Evolutionary conservation across 2,329 filamentous ascomycete genomes (phyloP).

Genomic region (Colletotrichum tanaceti): DNA sequence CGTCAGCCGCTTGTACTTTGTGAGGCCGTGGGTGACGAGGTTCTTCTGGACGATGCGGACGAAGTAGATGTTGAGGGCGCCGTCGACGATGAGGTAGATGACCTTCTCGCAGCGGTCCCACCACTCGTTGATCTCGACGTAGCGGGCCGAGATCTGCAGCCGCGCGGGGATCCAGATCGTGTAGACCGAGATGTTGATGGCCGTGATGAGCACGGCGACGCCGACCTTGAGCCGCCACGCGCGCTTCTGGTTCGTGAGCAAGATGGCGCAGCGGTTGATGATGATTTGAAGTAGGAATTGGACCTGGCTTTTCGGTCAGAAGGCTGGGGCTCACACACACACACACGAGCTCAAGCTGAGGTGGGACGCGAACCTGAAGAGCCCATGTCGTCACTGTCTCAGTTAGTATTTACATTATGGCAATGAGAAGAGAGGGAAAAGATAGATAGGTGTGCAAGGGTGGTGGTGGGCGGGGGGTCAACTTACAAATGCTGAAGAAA

Average conservation of each 20-base stretch:
- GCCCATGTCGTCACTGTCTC: slow-evolving; percentile 51
- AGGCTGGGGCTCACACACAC: no score
- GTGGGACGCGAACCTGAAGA: slow-evolving; percentile 42
- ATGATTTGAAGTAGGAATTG: slow-evolving; percentile 66
- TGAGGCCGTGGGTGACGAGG: slow-evolving; percentile 49
- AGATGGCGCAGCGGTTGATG: slow-evolving; percentile 62
- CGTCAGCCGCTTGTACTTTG: slow-evolving; percentile 58
- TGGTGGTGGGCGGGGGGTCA: no score
- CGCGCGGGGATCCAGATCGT: slow-evolving; percentile 66
- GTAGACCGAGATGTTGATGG: slow-evolving; percentile 64
- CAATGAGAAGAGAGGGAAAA: no score
- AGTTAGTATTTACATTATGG: background rate
- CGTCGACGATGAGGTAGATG: slow-evolving; percentile 62
- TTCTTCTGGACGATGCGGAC: slow-evolving; percentile 46
- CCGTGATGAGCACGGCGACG: slow-evolving; percentile 57
- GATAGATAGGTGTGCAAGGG: no score
- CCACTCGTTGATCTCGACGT: slow-evolving; percentile 58
- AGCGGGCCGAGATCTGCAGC: slow-evolving; percentile 55
- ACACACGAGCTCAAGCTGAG: background rate
- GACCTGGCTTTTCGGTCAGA: slow-evolving; percentile 47
- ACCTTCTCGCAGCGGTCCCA: slow-evolving; percentile 67
- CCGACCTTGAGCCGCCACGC: slow-evolving; percentile 56
- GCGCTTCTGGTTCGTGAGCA: slow-evolving; percentile 54
- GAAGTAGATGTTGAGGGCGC: slow-evolving; percentile 62
- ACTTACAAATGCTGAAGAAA: slow-evolving; percentile 40